Evolutionary conservation across 2,329 filamentous ascomycete species (phyloP), one percentile per base, ranked within the genome.

Genomic region (Monilinia polystroma): DNA sequence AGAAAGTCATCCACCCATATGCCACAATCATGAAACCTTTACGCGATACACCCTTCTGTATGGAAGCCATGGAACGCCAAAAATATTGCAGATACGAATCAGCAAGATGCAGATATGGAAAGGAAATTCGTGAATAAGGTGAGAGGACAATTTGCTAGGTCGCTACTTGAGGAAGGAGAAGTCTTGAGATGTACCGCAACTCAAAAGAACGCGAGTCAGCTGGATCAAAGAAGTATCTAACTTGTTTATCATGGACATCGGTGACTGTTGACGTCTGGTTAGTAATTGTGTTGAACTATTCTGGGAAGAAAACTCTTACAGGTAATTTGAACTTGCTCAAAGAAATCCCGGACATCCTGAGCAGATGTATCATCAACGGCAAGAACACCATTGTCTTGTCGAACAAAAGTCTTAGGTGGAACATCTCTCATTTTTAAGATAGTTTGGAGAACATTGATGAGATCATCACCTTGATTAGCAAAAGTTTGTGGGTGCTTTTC

Each of bases 401-500:
- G 78, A 38, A 77, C 73, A 32, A 78, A 74, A 0, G 83, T 85
- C 69, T 82, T 81, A 1, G 87, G 87, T 6, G 87, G 79, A 0
- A 85, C 82, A 68, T 84, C 84, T 51, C 87, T 81, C 66, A 88
- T 87, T n/a, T 79, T 79, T 12, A 89, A 75, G 4, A 90, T 80
- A 84, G 88, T 87, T 74, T 84, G 83, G 60, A 89, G 75, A 51
- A 88, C 76, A 55, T 85, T 81, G 6, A 85, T 85, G 8, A 89
- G 80, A 45, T 83, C 82, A 56, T 84, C 82, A 20, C 86, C 86
- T 70, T 89, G 86, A 66, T 83, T 81, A 0, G 84, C 84, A 72
- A 85, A 89, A 62, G 80, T 79, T 60, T 79, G 78, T 0, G 87
- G 87, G 10, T 83, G 82, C 67, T 81, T 81, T 49, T 86, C 84